Base-by-base conservation (phyloP, 495 filamentous ascomycete species). In the Penicillium daleae region DNA sequence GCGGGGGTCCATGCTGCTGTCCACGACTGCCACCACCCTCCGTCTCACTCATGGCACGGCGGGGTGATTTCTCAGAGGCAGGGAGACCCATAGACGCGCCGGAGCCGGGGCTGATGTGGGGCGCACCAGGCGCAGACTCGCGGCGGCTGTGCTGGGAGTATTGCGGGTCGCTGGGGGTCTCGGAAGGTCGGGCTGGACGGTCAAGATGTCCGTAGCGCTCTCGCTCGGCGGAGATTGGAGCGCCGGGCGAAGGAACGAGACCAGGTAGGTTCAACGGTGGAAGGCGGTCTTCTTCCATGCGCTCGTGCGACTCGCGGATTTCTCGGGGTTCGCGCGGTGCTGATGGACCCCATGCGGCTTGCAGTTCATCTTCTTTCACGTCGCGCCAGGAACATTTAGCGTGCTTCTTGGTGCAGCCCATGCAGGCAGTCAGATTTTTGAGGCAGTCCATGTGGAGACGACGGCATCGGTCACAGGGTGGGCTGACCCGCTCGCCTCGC, bases 401-500 rank as follows among this genome's bases (percentile, higher is more conserved):
- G 69, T 95, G 92, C 74, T 94, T 93, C 73, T 90, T 91, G 2
- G 92, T 95, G 74, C 92, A 96, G 37, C 90, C 91, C 73, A 90
- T 83, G 71, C 92, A 96, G 24, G 92, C 90, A 0, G 91, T 94
- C 35, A 92, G 77, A 60, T 96, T 91, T 74, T 94, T 95, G 39
- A 92, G 75, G 56, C 92, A 96, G 60, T 91, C 86, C 80, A 91
- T 91, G 62, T 89, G 86, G 17, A 94, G 79, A 15, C 92, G 83
- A 22, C 92, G 83, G 66, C 92, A 96, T 26, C 91, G 83, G 71
- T 96, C 92, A 70, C 92, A 96, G 7, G 92, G 90, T 22, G 92
- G 92, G 13, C 85, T 66, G 35, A 96, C 88, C 1, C 82, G 77
- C 54, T 91, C 90, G 17, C 90, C 92, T 22, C 89, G 86, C 27